Percentiles rank a stretch among this genome's conserved stretches.
Conservation (phyloP, 2,329 filamentous ascomycete species). For the Ophiostoma perfectum region DNA sequence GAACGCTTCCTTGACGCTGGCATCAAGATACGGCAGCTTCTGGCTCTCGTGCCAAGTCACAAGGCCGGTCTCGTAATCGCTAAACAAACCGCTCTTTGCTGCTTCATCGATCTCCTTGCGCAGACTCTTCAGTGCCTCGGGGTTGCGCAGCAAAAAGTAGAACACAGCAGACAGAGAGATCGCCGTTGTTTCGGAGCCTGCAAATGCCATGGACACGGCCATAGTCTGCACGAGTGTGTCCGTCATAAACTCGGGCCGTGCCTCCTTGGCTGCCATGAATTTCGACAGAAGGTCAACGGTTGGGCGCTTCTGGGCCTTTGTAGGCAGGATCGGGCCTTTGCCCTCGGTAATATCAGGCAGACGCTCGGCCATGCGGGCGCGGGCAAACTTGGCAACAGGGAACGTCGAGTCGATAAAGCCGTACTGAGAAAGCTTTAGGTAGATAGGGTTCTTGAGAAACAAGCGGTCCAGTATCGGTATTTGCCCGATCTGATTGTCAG, state of each 20-base stretch:
- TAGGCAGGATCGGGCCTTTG: constrained; percentile 37
- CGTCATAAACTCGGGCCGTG: constrained; percentile 66
- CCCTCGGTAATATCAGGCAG: constrained; percentile 41
- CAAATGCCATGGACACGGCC: constrained; percentile 66
- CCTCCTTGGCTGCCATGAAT: constrained; percentile 62
- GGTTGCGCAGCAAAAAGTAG: constrained; percentile 66
- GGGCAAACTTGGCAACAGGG: constrained; percentile 67
- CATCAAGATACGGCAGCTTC: constrained; percentile 68
- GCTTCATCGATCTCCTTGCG: constrained; percentile 59
- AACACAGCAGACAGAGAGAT: constrained; percentile 68
- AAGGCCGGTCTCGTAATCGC: constrained; percentile 49
- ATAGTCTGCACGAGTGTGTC: constrained; percentile 64
- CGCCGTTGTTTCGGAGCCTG: constrained; percentile 73
- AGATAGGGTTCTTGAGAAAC: constrained; percentile 69
- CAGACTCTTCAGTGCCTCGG: constrained; percentile 49
- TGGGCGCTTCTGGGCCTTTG: constrained; percentile 36
- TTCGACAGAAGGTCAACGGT: constrained; percentile 62
- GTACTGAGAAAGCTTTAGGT: constrained; percentile 60
- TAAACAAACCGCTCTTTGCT: constrained; percentile 46
- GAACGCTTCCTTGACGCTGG: constrained; percentile 72
- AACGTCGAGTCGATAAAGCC: constrained; percentile 64
- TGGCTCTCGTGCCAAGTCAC: constrained; percentile 67
- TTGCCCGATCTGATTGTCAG: constrained; percentile 53
- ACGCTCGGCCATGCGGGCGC: constrained; percentile 61
- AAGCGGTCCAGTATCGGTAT: constrained; percentile 64